Conservation (phyloP, 371 early-diverging fungal species). For the Lichtheimia hyalospora region DNA sequence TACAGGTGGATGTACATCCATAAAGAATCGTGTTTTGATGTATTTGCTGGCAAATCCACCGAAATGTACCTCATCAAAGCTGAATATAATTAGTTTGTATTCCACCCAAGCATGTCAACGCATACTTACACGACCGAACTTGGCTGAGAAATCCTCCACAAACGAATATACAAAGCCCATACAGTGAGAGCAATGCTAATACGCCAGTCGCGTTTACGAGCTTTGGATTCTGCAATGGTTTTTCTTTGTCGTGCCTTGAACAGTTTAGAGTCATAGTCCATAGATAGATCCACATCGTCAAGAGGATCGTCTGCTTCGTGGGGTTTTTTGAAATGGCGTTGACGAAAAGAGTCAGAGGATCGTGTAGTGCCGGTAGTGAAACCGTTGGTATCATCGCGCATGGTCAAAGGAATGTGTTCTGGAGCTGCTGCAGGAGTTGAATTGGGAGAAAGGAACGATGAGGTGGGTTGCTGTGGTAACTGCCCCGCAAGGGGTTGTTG, state of each 20-base stretch:
- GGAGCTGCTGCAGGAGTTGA: neutral
- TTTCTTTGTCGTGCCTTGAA: constrained; percentile 24
- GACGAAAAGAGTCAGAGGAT: constrained; percentile 18
- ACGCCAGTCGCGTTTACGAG: constrained; percentile 34
- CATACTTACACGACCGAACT: constrained; percentile 46
- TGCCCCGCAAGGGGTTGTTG: no score
- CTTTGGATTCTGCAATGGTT: constrained; percentile 9
- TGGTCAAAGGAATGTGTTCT: constrained; percentile 4
- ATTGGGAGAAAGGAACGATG: constrained; percentile 1
- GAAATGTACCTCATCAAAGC: constrained; percentile 85
- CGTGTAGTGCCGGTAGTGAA: constrained; percentile 6
- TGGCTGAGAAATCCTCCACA: constrained; percentile 46
- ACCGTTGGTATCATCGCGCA: neutral
- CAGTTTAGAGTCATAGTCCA: constrained; percentile 27
- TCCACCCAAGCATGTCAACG: no score
- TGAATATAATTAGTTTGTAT: neutral
- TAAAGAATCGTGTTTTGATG: constrained; percentile 92
- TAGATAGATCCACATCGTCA: constrained; percentile 22
- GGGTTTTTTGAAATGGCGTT: constrained; percentile 17
- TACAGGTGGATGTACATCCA: constrained; percentile 85
- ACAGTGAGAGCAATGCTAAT: constrained; percentile 32
- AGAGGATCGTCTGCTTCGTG: constrained; percentile 15
- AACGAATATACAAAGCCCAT: constrained; percentile 43
- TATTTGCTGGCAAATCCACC: constrained; percentile 98
- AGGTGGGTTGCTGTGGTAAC: neutral